phyloP scores from a whole-genome alignment of 2,329 filamentous ascomycete genomes.

The Blastomyces gilchristii region DNA sequence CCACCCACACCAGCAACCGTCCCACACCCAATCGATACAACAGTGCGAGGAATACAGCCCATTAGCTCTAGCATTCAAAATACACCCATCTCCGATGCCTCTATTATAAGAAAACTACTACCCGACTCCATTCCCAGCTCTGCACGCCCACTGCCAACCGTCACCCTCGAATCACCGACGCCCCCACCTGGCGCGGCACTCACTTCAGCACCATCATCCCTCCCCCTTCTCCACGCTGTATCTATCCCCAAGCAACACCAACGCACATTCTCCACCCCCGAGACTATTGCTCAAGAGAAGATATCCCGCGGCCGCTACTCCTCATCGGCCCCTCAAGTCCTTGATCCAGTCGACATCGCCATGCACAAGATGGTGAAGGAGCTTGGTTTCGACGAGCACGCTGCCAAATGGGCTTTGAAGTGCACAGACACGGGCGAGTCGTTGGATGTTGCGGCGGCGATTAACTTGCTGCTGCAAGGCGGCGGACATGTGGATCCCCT shows the following conservation, averaged over 20 bases:
- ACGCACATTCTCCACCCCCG: slow-evolving; percentile 6
- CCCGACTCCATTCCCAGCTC: background rate
- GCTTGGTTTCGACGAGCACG: slow-evolving; percentile 47
- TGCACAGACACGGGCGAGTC: slow-evolving; percentile 52
- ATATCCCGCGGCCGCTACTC: slow-evolving; percentile 18
- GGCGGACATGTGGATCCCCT: slow-evolving; percentile 22
- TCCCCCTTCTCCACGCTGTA: background rate
- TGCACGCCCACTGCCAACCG: background rate
- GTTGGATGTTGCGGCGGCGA: slow-evolving; percentile 47
- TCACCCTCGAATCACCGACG: background rate
- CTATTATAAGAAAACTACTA: background rate
- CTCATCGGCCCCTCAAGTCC: slow-evolving; percentile 24
- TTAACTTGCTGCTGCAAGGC: slow-evolving; percentile 43
- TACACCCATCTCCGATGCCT: background rate
- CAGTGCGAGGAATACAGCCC: background rate
- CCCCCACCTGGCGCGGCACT: background rate
- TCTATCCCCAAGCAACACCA: background rate
- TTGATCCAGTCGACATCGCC: slow-evolving; percentile 48
- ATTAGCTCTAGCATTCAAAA: slow-evolving; percentile 3
- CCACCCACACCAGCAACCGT: background rate
- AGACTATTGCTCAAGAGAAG: slow-evolving; percentile 15
- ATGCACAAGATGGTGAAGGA: slow-evolving; percentile 46
- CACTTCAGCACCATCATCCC: background rate
- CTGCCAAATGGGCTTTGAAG: slow-evolving; percentile 48
- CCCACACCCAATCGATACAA: background rate